Conservation (phyloP, 2,329 filamentous ascomycete species). For the Fusarium chlamydosporum region DNA sequence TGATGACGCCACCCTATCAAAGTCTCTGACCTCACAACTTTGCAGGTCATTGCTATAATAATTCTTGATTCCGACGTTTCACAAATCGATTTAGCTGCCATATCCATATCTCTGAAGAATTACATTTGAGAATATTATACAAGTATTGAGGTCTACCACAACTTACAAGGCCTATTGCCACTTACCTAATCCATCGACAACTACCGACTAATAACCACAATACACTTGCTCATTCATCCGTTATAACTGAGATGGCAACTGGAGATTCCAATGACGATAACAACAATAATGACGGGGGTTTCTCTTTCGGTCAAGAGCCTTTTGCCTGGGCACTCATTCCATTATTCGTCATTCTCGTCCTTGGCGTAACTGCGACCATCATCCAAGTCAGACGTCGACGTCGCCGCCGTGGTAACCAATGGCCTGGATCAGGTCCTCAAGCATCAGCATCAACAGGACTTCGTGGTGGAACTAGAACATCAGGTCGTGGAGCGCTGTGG, state of each 20-base stretch:
- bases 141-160: neutral
- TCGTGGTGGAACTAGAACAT: constrained; percentile 20
- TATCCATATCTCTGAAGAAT: neutral
- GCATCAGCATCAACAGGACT: constrained; percentile 47
- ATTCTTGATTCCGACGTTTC: constrained; percentile 4
- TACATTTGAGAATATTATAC: neutral
- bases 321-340: constrained; percentile 70
- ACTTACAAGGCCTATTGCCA: neutral
- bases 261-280: constrained; percentile 30
- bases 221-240: neutral
- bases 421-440: constrained; percentile 28
- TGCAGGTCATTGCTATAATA: neutral
- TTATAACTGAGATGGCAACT: constrained; percentile 26
- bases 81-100: constrained; percentile 2
- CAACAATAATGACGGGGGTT: constrained; percentile 19
- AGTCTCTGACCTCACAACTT: constrained; percentile 36
- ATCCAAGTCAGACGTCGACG: constrained; percentile 61
- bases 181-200: neutral
- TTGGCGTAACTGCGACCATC: constrained; percentile 58
- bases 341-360: constrained; percentile 60
- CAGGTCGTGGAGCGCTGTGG: constrained; percentile 50
- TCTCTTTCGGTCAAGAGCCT: constrained; percentile 61
- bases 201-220: neutral
- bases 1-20: constrained; percentile 36
- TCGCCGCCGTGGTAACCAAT: constrained; percentile 39